A percentile compares a stretch with the other conserved stretches of the same genome.
Conservation (phyloP, 495 filamentous ascomycete species). For the Aspergillus sclerotiicarbonarius region DNA sequence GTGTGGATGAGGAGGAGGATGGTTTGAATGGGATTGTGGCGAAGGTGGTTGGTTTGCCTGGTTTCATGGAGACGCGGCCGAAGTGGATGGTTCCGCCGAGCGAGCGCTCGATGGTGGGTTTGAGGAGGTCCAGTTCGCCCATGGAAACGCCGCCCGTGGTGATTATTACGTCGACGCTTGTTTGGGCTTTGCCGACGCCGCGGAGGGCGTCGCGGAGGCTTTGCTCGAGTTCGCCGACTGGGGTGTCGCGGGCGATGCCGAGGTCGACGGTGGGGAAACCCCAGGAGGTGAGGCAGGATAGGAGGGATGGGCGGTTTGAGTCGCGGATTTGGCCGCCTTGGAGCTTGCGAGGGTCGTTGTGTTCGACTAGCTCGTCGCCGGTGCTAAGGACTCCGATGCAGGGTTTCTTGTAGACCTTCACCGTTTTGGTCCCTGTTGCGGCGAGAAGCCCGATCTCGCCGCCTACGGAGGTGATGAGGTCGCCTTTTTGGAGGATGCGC, state of each 20-base stretch:
- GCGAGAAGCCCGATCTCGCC: conserved; percentile 89
- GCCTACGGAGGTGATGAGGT: conserved; percentile 75
- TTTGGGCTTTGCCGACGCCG: conserved; percentile 33
- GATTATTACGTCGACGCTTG: conserved; percentile 72
- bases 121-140: conserved; percentile 96
- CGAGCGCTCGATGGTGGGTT: conserved; percentile 89
- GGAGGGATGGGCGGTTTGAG: conserved; percentile 82
- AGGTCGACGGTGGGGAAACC: conserved; percentile 81
- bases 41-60: conserved; percentile 95
- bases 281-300: conserved; percentile 71
- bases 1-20: conserved; percentile 20
- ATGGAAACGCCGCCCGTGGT: conserved; percentile 96
- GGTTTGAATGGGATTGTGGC: conserved; percentile 73
- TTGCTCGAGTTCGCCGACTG: conserved; percentile 70
- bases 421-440: conserved; percentile 71
- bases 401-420: conserved; percentile 74
- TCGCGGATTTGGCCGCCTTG: conserved; percentile 84
- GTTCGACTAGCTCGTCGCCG: conserved; percentile 87
- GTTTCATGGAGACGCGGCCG: conserved; percentile 95
- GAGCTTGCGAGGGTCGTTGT: conserved; percentile 61
- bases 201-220: conserved; percentile 71
- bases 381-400: conserved; percentile 87
- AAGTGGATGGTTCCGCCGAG: conserved; percentile 96
- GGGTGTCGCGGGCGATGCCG: conserved; percentile 79
- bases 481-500: conserved; percentile 69